phyloP scores from a whole-genome alignment of 768 basidiomycete species.

The Suillus sp. region DNA sequence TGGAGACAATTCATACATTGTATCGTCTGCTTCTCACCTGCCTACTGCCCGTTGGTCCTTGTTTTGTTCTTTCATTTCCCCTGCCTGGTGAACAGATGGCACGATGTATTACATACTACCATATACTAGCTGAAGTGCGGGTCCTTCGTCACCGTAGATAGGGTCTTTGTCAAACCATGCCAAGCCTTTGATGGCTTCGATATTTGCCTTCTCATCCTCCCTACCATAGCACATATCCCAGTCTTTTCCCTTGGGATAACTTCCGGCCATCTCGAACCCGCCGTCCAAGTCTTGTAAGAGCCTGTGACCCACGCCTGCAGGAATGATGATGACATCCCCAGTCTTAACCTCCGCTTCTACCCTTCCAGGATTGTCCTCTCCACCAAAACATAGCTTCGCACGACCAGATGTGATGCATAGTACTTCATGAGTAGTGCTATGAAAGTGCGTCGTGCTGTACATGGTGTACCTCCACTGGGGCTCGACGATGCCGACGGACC shows the following conservation, averaged over 20 bases:
- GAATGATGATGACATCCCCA: constrained; percentile 44
- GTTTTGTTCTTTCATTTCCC: neutral
- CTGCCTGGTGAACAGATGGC: neutral
- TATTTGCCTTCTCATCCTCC: constrained; percentile 31
- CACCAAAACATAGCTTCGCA: constrained; percentile 44
- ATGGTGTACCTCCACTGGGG: constrained; percentile 47
- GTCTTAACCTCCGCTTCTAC: constrained; percentile 34
- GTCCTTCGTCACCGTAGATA: constrained; percentile 41
- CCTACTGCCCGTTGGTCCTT: neutral
- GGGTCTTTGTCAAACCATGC: constrained; percentile 44
- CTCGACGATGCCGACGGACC: constrained; percentile 33
- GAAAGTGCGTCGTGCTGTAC: constrained; percentile 44
- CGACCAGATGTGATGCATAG: constrained; percentile 36
- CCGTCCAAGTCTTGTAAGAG: constrained; percentile 33
- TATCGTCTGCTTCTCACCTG: neutral
- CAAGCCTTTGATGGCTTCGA: constrained; percentile 32
- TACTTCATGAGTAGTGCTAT: constrained; percentile 46
- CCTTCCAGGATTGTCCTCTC: constrained; percentile 35
- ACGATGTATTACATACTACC: neutral
- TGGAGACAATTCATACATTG: neutral
- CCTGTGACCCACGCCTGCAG: constrained; percentile 44
- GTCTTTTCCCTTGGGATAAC: constrained; percentile 38
- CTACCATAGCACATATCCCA: constrained; percentile 46
- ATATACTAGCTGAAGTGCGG: constrained; percentile 34
- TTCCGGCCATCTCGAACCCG: constrained; percentile 43